These are phyloP conservation scores for Rhynchospora tenuis DNA, from an alignment of 176 grass and related monocot genomes.

Conservation along the genomic window DNA sequence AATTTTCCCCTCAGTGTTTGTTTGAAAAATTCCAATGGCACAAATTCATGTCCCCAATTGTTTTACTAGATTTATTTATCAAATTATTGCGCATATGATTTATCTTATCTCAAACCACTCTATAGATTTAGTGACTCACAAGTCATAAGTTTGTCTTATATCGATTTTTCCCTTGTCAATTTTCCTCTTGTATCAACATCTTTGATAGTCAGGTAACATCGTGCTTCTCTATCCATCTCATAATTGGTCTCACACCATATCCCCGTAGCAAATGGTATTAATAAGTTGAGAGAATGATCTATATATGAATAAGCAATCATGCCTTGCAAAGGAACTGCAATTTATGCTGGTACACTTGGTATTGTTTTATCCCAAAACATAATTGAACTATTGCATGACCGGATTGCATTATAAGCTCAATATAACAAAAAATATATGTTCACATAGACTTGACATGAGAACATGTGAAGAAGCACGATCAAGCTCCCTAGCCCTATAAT, in stretches of 20 bases:
- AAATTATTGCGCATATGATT: no score
- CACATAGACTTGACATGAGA: not conserved
- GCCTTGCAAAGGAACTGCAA: not conserved
- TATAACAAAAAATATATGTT: no score
- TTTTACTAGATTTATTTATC: no score
- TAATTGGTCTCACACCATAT: constrained; percentile 66
- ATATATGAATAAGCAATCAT: not conserved
- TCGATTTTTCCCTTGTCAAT: constrained; percentile 57
- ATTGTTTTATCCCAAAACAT: not conserved
- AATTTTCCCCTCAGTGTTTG: no score
- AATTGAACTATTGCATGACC: not conserved
- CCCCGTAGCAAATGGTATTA: constrained; percentile 24
- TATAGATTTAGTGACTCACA: no score
- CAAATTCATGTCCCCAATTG: no score
- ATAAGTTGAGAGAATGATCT: not conserved
- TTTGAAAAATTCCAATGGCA: no score
- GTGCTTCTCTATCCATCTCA: constrained; percentile 82
- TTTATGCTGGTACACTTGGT: not conserved
- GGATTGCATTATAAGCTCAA: no score
- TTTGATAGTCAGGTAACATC: constrained; percentile 72
- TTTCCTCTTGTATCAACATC: constrained; percentile 82
- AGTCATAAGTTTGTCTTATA: no score
- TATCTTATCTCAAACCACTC: no score
- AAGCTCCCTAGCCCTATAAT: constrained; percentile 64
- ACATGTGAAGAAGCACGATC: constrained; percentile 31